These are phyloP conservation scores for Akanthomyces dipterigenus DNA, from an alignment of 2,329 filamentous ascomycete genomes.

Conservation along the genomic window DNA sequence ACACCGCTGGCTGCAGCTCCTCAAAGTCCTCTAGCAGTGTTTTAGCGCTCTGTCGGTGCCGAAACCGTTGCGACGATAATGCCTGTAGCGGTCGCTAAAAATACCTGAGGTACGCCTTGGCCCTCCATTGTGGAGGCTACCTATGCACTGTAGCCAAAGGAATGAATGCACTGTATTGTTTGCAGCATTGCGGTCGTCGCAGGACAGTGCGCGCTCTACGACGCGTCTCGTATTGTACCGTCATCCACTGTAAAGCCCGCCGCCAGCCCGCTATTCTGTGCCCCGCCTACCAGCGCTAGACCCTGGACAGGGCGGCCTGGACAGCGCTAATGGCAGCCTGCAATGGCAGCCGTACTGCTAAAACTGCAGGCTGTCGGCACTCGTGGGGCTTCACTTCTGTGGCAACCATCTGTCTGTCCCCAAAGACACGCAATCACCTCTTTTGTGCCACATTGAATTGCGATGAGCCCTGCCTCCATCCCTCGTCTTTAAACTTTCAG, in stretches of 20 bases:
- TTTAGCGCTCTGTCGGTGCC: background rate
- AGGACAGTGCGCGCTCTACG: background rate
- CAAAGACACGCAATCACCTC: conserved; percentile 11
- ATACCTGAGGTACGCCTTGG: too few relatives aligned
- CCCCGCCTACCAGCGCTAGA: background rate
- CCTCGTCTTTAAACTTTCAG: background rate
- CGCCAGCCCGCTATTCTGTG: background rate
- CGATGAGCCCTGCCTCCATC: background rate
- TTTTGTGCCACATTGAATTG: conserved; percentile 8
- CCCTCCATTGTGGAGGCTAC: background rate
- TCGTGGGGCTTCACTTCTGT: conserved; percentile 7
- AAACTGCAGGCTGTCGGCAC: background rate
- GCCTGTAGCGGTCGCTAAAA: background rate
- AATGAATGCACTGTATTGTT: background rate
- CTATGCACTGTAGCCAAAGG: background rate
- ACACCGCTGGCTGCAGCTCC: too few relatives aligned
- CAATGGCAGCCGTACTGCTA: background rate
- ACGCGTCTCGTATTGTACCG: background rate
- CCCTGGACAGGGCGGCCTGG: background rate
- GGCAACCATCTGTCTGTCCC: conserved; percentile 5
- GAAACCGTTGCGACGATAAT: background rate
- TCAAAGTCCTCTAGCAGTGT: too few relatives aligned
- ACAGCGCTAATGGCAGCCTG: background rate
- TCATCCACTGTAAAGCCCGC: background rate
- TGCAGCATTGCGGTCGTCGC: background rate